Evolutionary conservation across 495 filamentous ascomycete genomes (phyloP).

Genomic region (Hypomontagnella monticulosa): DNA sequence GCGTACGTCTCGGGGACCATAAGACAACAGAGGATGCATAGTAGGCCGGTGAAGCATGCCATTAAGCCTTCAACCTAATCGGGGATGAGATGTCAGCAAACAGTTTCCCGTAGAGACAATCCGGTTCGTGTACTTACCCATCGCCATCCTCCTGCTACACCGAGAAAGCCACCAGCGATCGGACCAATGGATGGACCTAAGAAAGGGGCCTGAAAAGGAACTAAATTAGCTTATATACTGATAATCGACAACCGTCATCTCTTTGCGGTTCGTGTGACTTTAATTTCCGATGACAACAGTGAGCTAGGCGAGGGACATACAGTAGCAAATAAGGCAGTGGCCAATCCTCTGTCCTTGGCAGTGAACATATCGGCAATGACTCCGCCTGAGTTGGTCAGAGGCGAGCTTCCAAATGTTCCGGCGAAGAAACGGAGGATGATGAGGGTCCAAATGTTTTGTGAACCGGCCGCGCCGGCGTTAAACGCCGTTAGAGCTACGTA

Average conservation of each 20-base stretch:
- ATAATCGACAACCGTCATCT: background rate
- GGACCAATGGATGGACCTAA: slow-evolving; percentile 70
- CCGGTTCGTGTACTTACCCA: slow-evolving; percentile 54
- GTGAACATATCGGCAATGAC: slow-evolving; percentile 80
- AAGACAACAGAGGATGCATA: slow-evolving; percentile 70
- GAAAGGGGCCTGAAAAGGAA: slow-evolving; percentile 64
- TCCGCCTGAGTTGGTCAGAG: slow-evolving; percentile 77
- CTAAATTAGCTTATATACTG: background rate
- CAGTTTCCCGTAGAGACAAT: background rate
- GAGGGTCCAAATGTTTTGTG: slow-evolving; percentile 70
- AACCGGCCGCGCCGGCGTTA: slow-evolving; percentile 69
- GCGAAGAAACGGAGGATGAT: slow-evolving; percentile 82
- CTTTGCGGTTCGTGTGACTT: background rate
- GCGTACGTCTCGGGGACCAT: slow-evolving; percentile 87
- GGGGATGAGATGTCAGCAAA: background rate
- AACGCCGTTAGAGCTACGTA: slow-evolving; percentile 69
- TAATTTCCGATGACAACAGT: background rate
- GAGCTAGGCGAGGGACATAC: slow-evolving; percentile 14
- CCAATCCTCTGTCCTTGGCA: slow-evolving; percentile 69
- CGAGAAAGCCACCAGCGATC: slow-evolving; percentile 69
- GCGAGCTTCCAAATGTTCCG: slow-evolving; percentile 79
- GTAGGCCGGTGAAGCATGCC: slow-evolving; percentile 73
- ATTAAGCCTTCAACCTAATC: slow-evolving; percentile 63
- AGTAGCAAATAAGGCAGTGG: slow-evolving; percentile 69
- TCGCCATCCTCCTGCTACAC: slow-evolving; percentile 67